These are phyloP conservation scores for Tetracladium setigerum DNA, from an alignment of 495 filamentous ascomycete genomes.

Conservation along the genomic window DNA sequence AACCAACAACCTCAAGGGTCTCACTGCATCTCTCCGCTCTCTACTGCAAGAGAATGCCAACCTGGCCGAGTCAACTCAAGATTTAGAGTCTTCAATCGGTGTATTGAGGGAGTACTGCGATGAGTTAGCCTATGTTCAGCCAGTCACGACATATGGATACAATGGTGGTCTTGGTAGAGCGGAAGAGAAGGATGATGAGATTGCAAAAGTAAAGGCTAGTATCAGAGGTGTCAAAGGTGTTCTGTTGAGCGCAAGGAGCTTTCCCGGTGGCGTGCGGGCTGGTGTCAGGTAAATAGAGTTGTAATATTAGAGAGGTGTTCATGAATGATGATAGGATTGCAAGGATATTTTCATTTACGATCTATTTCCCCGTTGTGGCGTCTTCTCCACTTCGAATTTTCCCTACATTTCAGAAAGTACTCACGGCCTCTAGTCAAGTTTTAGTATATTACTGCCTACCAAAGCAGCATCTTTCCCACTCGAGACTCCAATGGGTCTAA, in stretches of 20 bases:
- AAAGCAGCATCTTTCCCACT: too few species aligned
- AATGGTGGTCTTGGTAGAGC: conserved; percentile 31
- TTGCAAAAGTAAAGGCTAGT: conserved; percentile 69
- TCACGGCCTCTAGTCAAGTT: too few species aligned
- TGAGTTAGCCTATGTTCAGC: conserved; percentile 27
- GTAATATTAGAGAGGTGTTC: too few species aligned
- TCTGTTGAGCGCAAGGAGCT: conserved; percentile 68
- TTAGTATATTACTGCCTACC: too few species aligned
- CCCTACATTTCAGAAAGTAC: too few species aligned
- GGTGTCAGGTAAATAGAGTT: conserved; percentile 24
- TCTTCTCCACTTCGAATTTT: too few species aligned
- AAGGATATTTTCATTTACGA: too few species aligned
- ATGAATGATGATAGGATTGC: conserved; percentile 16
- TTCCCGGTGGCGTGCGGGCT: conserved; percentile 33
- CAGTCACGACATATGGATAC: conserved; percentile 20
- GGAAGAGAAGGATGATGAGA: conserved; percentile 64
- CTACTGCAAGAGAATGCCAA: conserved; percentile 40
- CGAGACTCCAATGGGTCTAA: too few species aligned
- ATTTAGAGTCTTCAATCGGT: conserved; percentile 18
- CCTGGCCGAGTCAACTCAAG: conserved; percentile 28
- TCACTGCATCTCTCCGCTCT: conserved; percentile 45
- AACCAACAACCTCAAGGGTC: conserved; percentile 29
- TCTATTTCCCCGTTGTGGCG: too few species aligned
- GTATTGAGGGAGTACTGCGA: conserved; percentile 33
- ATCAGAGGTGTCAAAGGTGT: conserved; percentile 92